Base-by-base conservation (phyloP, 2,329 filamentous ascomycete genomes). In the Curvularia eragrostidis region DNA sequence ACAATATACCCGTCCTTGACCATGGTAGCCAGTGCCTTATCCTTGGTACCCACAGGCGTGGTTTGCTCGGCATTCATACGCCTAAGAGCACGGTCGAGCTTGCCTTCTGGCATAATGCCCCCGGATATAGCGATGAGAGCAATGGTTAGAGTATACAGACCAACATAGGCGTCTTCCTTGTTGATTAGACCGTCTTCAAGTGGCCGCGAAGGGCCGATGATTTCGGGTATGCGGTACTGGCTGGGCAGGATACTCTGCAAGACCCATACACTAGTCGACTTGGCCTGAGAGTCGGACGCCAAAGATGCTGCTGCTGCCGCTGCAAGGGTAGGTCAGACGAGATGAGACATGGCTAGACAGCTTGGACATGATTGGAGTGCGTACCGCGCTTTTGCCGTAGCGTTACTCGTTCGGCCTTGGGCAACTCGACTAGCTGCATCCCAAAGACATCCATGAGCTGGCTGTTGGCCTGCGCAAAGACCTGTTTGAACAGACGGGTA, bases 371-470 rank as follows among this genome's bases (percentile, higher is more conserved):
- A 4, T 1, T 21, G 18, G 4, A 5, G 48, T 36, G 71, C 79
- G 59, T 78, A 88, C 89, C 90, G 82, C 90, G 88, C 67, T 91
- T 86, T 72, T 96, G 91, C 58, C 87, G 87, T 32, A 97, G 78
- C 0, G 92, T 92, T 48, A 91, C 84, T 76, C 93, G 96, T 70
- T 97, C 94, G 69, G 85, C 86, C 1, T 85, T 82, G 0, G 95
- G 93, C 48, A 98, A 82, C 77, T 97, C 93, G 3, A 87, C 83
- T 83, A 99, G 85, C 74, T 93, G 85, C 93, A 98, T 97, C n/a
- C 95, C 95, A 77, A 97, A 98, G 1, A 88, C 84, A 1, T 80
- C 79, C 47, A 83, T 81, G 36, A 99, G 80, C 64, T 90, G 85
- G 32, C 81, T 77, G 75, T 99, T 94, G 41, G 94, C 91, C 39